Evolutionary conservation across 805 yeast genomes (phyloP), one percentile per base, ranked within the genome.

Genomic region (Saccharomycopsis sp.): DNA sequence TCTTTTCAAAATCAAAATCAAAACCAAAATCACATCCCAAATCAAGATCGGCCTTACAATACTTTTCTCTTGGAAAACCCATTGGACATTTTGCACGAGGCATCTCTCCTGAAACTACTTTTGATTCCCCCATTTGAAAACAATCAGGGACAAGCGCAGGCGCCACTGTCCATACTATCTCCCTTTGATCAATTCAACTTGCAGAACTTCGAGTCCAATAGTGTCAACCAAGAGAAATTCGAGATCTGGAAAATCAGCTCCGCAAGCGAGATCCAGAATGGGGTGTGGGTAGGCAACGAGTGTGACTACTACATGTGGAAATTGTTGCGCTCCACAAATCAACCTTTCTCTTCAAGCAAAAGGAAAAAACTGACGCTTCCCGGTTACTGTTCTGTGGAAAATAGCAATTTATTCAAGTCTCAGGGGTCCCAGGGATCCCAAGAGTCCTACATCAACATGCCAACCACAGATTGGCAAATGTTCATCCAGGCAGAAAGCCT

Each of bases 201-300:
- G 9, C 27, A n/a, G 12, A 25, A 25, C 27, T n/a, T n/a, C 9
- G 27, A 25, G 27, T 64, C 71, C 20, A 82, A 84, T 51, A 76
- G 78, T 52, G 64, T 71, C 16, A 68, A 74, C 48, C 75, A 81
- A 52, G 96, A 88, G 56, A 75, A 81, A 46, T 64, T 82, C n/a
- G 96, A 88, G 57, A 80, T 86, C 38, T 67, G 86, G 1, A 75
- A 73, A 53, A 81, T 88, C 88, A 80, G 95, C 1, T 68, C 84
- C 7, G 94, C 94, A 0, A 9, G 5, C 20, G 12, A 22, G n/a
- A 15, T 7, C 34, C 49, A 3, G 8, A 42, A 58, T 5, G 65
- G 72, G 36, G 71, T 87, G 4, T 88, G 89, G 88, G 67, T 80
- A 38, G 97, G 97, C 2, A 89, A 88, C 53, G 63, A 77, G 1